Evolutionary conservation across 169 alveolate genomes (phyloP), one percentile per base, ranked within the genome.

Genomic region (Plasmodium yoelii): DNA sequence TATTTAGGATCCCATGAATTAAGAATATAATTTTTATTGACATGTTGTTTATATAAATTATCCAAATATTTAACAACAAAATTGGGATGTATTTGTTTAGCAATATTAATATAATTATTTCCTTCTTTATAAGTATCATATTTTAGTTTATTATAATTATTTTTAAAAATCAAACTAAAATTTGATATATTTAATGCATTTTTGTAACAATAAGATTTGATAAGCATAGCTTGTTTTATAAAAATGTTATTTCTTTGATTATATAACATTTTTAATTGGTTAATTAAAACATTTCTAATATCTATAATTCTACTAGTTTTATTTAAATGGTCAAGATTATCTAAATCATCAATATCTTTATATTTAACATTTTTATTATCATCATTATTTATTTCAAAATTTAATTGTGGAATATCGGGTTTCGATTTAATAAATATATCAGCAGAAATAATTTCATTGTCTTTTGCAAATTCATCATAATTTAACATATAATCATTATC

Each of bases 11-110:
- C 5, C 42, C 42, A 34, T 34, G 42, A 5, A 19, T 46, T 71
- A 42, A 82, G 88, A 7, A 75, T 87, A 80, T 92, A 88, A 1
- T 57, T 80, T 13, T 87, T 91, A n/a, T 70, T 77, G n/a, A 90
- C 88, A 7, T 72, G 88, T 51, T 74, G 63, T 4, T 70, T 69
- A 34, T 34, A 34, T 71, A 93, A 77, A 18, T 91, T 92, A 4
- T 80, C 53, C 6, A 53, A 57, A 47, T 73, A 74, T 1, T 19
- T 55, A 0, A 68, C 63, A 5, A 74, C 19, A 34, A 34, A 34
- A 34, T 34, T 3, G 0, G 5, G n/a, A 34, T 2, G 5, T 2
- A 60, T 19, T 4, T 84, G 68, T 22, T 56, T 80, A 22, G n/a
- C 57, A 7, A 64, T 26, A 9, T 56, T n/a, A 6, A 22, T 22